Conservation (phyloP, 768 basidiomycete genomes). For the Mycena vitilis region DNA sequence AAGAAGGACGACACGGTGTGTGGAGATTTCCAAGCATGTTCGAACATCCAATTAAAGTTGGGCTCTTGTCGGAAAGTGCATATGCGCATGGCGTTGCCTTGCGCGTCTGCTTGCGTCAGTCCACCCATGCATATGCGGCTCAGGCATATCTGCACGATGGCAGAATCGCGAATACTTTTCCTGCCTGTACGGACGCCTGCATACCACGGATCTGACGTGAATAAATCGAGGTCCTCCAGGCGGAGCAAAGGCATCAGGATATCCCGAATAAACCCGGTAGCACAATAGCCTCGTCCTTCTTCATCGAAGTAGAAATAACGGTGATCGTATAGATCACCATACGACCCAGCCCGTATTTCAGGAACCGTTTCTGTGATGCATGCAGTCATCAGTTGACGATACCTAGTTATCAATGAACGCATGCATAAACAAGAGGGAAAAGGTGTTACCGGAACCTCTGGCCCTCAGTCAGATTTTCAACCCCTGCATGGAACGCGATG, state of each 20-base stretch:
- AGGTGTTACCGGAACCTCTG: constrained; percentile 12
- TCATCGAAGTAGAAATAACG: constrained; percentile 33
- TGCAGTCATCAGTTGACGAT: constrained; percentile 25
- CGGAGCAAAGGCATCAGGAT: constrained; percentile 21
- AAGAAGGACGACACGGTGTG: constrained; percentile 27
- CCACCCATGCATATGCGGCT: constrained; percentile 29
- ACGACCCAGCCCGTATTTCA: constrained; percentile 29
- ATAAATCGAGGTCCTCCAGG: constrained; percentile 15
- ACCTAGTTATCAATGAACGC: constrained; percentile 1
- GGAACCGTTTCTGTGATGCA: constrained; percentile 35
- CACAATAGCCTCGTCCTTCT: constrained; percentile 20
- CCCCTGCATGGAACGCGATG: not conserved
- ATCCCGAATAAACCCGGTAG: constrained; percentile 28
- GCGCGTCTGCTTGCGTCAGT: constrained; percentile 28
- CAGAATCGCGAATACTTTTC: constrained; percentile 8
- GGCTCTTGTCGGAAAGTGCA: constrained; percentile 32
- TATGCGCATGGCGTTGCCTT: constrained; percentile 30
- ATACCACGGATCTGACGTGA: constrained; percentile 34
- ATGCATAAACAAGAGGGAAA: not conserved
- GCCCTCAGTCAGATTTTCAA: not conserved
- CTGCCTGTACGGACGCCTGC: constrained; percentile 23
- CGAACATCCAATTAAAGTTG: constrained; percentile 32
- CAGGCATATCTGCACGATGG: constrained; percentile 31
- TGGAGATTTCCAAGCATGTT: constrained; percentile 30
- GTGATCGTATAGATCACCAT: constrained; percentile 28